These are phyloP conservation scores for Leersia perrieri DNA, from an alignment of 176 grass and related monocot genomes.

Conservation along the genomic window DNA sequence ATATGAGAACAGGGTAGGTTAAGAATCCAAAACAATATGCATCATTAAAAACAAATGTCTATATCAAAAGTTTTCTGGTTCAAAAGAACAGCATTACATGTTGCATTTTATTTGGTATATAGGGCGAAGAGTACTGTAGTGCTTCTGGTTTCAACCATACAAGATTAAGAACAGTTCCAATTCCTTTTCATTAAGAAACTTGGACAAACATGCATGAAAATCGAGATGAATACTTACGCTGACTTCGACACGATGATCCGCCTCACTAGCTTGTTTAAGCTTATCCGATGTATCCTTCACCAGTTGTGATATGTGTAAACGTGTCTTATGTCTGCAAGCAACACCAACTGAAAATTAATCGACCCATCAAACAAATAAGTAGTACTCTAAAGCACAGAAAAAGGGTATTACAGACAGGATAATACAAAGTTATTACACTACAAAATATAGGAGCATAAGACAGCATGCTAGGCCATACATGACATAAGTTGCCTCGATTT, in stretches of 20 bases:
- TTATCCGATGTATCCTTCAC: conserved; percentile 95
- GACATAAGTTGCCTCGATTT: background rate
- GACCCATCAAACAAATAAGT: background rate
- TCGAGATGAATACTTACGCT: conserved; percentile 49
- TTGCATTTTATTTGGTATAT: background rate
- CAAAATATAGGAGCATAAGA: background rate
- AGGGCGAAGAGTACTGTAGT: background rate
- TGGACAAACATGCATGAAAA: background rate
- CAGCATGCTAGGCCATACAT: background rate
- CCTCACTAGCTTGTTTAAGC: conserved; percentile 90
- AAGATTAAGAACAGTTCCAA: background rate
- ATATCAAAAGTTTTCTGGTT: background rate
- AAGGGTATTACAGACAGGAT: background rate
- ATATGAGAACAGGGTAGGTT: background rate
- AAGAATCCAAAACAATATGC: background rate
- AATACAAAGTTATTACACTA: background rate
- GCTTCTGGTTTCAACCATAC: background rate
- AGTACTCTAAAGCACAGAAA: background rate
- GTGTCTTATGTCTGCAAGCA: conserved; percentile 74
- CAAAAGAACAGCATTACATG: background rate
- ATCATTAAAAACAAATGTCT: background rate
- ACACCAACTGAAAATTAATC: background rate
- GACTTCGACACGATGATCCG: conserved; percentile 70
- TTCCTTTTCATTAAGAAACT: background rate
- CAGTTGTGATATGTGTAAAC: conserved; percentile 66